Conservation (phyloP, 805 yeast genomes). For the Priceomyces fermenticarens region DNA sequence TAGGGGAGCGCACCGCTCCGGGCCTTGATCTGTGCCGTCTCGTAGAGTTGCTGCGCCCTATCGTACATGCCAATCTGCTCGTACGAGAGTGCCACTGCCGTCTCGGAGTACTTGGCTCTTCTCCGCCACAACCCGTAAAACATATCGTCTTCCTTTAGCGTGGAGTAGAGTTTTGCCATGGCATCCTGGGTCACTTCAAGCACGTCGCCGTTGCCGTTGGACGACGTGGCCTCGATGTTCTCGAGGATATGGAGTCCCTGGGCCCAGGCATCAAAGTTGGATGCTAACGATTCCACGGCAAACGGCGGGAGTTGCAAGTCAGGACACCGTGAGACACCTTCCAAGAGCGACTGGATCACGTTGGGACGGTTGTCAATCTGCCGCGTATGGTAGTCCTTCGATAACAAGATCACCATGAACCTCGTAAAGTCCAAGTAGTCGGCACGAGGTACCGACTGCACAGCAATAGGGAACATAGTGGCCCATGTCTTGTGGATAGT, state of each 20-base stretch:
- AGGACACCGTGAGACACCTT: constrained; percentile 74
- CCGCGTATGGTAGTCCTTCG: constrained; percentile 90
- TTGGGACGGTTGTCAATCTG: constrained; percentile 86
- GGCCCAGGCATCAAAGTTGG: constrained; percentile 88
- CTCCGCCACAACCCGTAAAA: constrained; percentile 98
- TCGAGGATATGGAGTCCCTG: constrained; percentile 84
- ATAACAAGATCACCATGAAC: constrained; percentile 69
- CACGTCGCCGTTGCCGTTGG: constrained; percentile 68
- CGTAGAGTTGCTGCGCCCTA: constrained; percentile 89
- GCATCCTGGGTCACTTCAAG: constrained; percentile 89
- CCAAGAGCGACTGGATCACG: constrained; percentile 78
- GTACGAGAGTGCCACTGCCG: constrained; percentile 86
- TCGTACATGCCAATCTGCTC: constrained; percentile 97
- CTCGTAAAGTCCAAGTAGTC: constrained; percentile 85
- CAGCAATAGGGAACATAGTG: constrained; percentile 76
- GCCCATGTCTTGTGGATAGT: constrained; percentile 85
- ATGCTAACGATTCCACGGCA: constrained; percentile 81
- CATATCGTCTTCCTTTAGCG: constrained; percentile 91
- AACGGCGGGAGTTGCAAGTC: constrained; percentile 89
- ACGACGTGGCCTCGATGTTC: constrained; percentile 53
- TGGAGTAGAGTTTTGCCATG: constrained; percentile 80
- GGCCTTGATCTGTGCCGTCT: constrained; percentile 94
- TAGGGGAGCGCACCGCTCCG: constrained; percentile 93
- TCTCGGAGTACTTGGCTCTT: constrained; percentile 90
- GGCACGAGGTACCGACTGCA: constrained; percentile 67